These are phyloP conservation scores for Trichophyton verrucosum DNA, from an alignment of 2,329 filamentous ascomycete species.

Conservation along the genomic window DNA sequence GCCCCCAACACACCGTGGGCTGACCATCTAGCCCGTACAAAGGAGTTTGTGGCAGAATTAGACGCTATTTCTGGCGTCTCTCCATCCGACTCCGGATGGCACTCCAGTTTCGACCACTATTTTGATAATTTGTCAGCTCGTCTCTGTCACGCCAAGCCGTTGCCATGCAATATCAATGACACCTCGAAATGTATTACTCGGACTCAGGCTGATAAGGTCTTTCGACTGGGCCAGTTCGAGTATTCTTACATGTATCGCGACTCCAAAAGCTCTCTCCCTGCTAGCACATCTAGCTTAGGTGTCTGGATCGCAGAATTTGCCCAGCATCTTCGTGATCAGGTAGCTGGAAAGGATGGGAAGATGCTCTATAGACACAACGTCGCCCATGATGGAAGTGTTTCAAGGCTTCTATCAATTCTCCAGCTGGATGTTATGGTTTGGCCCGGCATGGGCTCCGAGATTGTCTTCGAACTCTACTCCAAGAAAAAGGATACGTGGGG, in stretches of 20 bases:
- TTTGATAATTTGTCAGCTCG: conserved; percentile 72
- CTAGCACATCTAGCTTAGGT: conserved; percentile 51
- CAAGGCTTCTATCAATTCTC: conserved; percentile 54
- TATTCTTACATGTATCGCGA: conserved; percentile 69
- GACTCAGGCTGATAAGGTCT: conserved; percentile 53
- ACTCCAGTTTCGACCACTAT: conserved; percentile 61
- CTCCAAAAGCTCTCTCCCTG: conserved; percentile 47
- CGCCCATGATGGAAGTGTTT: conserved; percentile 65
- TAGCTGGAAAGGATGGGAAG: conserved; percentile 28
- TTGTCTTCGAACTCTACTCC: conserved; percentile 62
- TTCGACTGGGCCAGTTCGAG: conserved; percentile 66
- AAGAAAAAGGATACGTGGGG: conserved; percentile 25
- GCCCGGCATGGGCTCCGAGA: conserved; percentile 71
- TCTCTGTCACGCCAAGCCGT: conserved; percentile 60
- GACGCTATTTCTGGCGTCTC: conserved; percentile 58
- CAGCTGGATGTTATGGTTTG: conserved; percentile 68
- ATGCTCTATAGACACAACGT: conserved; percentile 61
- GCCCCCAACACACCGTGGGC: conserved; percentile 45
- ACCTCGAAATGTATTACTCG: conserved; percentile 48
- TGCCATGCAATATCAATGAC: conserved; percentile 51
- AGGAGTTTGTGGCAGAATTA: conserved; percentile 45
- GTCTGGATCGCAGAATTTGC: conserved; percentile 64
- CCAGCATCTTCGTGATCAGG: conserved; percentile 47
- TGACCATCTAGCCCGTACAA: conserved; percentile 48
- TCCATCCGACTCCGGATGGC: conserved; percentile 47